Evolutionary conservation across 768 basidiomycete species (phyloP), one percentile per base, ranked within the genome.

Genomic region (Leucocoprinus sp.): DNA sequence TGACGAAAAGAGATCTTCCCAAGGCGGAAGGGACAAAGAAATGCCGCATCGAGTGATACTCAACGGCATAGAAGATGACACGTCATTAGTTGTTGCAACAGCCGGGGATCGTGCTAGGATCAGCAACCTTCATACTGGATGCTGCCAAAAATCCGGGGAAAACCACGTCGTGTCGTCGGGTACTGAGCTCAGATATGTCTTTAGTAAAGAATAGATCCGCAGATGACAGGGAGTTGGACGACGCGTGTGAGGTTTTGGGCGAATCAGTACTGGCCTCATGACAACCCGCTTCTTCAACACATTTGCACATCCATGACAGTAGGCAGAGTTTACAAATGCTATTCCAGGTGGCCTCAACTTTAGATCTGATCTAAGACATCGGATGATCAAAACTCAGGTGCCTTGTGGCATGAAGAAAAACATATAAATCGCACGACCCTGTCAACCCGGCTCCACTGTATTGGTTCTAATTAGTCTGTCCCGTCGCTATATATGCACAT

Each of bases 401-500:
- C 44, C 37, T 45, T 37, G 44, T 45, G 44, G 44, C 37, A 14
- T 14, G 26, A 45, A 29, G 34, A 23, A 36, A 35, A 43, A 36
- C 37, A 45, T 38, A 45, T 37, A 37, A 28, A 45, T 38, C 44
- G 38, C 28, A 21, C 18, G 44, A 28, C 44, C 44, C 44, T 45
- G 29, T 18, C 36, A 36, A 45, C 21, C 37, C 27, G 28, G 44
- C 44, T 45, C 44, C 44, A 45, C 44, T 29, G 24, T 18, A 36
- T 24, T 26, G 26, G 37, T 37, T 22, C 44, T 37, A 45, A 39
- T 45, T 45, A 39, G 37, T 21, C 12, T n/a, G n/a, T 23, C 12
- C 33, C 22, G 21, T 38, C 18, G 27, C 31, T 38, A 45, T 45
- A 37, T 45, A 45, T 39, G 38, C 26, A 28, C 49, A 43, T 49